Conservation (phyloP, 73 alveolate genomes). For the Paramecium caudatum region DNA sequence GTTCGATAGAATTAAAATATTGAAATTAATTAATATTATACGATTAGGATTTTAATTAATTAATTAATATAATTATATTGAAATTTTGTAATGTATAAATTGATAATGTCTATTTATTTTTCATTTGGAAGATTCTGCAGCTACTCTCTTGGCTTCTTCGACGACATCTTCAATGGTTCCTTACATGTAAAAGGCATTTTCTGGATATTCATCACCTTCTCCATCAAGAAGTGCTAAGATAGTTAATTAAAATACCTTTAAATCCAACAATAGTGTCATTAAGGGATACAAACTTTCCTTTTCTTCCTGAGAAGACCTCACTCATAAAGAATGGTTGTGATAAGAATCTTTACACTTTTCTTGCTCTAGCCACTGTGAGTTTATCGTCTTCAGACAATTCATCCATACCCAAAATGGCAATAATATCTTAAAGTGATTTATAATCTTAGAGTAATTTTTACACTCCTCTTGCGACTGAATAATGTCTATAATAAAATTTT, state of each 20-base stretch:
- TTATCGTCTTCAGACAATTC: slow-evolving; percentile 97
- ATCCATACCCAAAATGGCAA: slow-evolving; percentile 99
- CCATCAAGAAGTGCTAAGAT: slow-evolving; percentile 83
- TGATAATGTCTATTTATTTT: too few species aligned
- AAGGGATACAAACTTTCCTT: slow-evolving; percentile 93
- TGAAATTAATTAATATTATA: too few species aligned
- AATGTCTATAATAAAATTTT: slow-evolving; percentile 60
- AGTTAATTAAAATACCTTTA: slow-evolving; percentile 65
- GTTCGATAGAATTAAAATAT: too few species aligned
- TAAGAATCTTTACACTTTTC: slow-evolving; percentile 94
- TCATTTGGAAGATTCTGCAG: slow-evolving; percentile 82
- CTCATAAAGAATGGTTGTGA: slow-evolving; percentile 92
- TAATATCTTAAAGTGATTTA: slow-evolving; percentile 96
- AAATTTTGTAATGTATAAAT: too few species aligned
- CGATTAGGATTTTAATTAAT: too few species aligned
- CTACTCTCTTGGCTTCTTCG: slow-evolving; percentile 88
- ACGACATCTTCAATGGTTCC: slow-evolving; percentile 93
- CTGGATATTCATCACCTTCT: slow-evolving; percentile 95
- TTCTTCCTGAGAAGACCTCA: slow-evolving; percentile 96
- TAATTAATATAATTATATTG: too few species aligned
- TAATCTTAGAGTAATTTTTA: slow-evolving; percentile 92
- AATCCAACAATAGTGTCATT: slow-evolving; percentile 91
- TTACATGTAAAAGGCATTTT: slow-evolving; percentile 96
- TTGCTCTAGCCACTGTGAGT: slow-evolving; percentile 97
- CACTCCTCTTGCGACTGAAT: slow-evolving; percentile 91